phyloP scores from a whole-genome alignment of 179 eudicot genomes.

The Silene coronaria region DNA sequence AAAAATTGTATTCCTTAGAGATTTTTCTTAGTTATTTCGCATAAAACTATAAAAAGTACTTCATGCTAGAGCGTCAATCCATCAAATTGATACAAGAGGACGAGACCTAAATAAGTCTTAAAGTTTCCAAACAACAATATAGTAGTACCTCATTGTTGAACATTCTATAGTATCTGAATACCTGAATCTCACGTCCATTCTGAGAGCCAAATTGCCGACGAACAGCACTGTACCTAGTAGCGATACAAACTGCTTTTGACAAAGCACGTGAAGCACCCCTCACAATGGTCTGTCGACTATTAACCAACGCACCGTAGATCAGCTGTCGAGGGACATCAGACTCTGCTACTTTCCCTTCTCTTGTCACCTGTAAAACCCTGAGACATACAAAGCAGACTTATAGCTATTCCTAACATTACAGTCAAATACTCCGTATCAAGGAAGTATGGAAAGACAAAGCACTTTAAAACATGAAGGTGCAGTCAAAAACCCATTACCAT shows the following conservation, averaged over 20 bases:
- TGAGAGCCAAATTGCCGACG: conserved; percentile 90
- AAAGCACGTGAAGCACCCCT: conserved; percentile 86
- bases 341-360: conserved; percentile 73
- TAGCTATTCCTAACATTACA: background rate
- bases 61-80: background rate
- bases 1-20: too few relatives aligned
- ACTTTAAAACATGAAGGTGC: background rate
- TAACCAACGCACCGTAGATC: conserved; percentile 91
- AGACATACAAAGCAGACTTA: background rate
- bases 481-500: too few relatives aligned
- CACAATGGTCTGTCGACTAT: conserved; percentile 78
- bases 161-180: conserved; percentile 24
- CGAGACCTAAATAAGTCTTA: too few relatives aligned
- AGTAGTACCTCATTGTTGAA: background rate
- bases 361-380: conserved; percentile 29
- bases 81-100: background rate
- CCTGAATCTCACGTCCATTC: conserved; percentile 91
- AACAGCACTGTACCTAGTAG: conserved; percentile 93
- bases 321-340: conserved; percentile 89
- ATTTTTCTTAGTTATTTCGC: too few relatives aligned
- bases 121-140: background rate
- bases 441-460: background rate
- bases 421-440: background rate
- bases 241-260: conserved; percentile 84
- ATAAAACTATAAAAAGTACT: too few relatives aligned